A percentile compares a stretch with the other conserved stretches of the same genome.
Conservation (phyloP, 2,329 filamentous ascomycete genomes). For the Ophiocordyceps robertsii region DNA sequence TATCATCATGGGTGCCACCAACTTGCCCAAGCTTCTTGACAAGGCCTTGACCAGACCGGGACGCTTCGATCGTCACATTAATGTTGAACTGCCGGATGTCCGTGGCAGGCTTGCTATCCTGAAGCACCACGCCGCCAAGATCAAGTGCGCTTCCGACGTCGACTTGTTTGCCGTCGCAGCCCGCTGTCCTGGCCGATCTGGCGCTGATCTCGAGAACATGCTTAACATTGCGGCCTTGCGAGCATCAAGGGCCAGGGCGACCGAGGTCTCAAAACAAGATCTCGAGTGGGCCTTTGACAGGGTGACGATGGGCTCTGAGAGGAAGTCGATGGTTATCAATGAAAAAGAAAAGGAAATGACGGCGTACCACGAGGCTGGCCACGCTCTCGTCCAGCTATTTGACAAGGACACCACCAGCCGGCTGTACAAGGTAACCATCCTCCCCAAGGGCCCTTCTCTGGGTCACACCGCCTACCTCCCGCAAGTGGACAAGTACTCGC, state of each 20-base stretch:
- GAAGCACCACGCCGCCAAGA: constrained; percentile 84
- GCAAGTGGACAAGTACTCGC: constrained; percentile 84
- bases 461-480: constrained; percentile 82
- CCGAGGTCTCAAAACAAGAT: constrained; percentile 61
- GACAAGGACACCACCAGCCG: constrained; percentile 57
- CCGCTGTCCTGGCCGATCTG: constrained; percentile 83
- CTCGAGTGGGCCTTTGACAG: constrained; percentile 98
- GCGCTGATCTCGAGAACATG: constrained; percentile 91
- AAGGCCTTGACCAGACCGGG: constrained; percentile 90
- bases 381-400: constrained; percentile 81
- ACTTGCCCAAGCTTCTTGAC: constrained; percentile 87
- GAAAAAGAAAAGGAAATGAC: constrained; percentile 91
- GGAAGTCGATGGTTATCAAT: constrained; percentile 76
- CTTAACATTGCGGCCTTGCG: constrained; percentile 92
- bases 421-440: constrained; percentile 94
- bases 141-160: constrained; percentile 68
- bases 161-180: constrained; percentile 75
- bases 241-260: constrained; percentile 76
- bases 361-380: constrained; percentile 93
- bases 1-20: constrained; percentile 91
- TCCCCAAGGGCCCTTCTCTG: constrained; percentile 75
- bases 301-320: constrained; percentile 92
- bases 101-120: constrained; percentile 86
- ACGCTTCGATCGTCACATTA: constrained; percentile 87
- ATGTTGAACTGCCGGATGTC: constrained; percentile 81